Evolutionary conservation across 257 asterid genomes (phyloP).

Genomic region (Voacanga thouarsii): DNA sequence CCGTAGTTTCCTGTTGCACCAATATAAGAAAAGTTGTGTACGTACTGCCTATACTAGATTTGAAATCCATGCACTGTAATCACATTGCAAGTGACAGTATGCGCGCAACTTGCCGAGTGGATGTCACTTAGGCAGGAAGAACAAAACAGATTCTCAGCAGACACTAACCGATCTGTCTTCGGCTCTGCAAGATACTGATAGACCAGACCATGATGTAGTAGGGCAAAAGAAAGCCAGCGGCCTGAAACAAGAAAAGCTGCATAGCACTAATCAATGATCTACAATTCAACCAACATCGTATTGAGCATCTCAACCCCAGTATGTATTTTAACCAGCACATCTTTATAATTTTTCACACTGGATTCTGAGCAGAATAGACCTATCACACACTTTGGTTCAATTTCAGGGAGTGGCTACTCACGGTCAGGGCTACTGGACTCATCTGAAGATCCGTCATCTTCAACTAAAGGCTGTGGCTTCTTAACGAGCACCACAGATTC

Average conservation of each 20-base stretch:
- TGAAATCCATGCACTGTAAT: background rate
- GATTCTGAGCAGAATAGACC: too few relatives aligned
- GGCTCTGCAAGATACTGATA: slow-evolving; percentile 76
- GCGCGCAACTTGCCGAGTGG: background rate
- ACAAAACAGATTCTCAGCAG: background rate
- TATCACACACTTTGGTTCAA: too few relatives aligned
- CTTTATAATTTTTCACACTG: too few relatives aligned
- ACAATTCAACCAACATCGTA: too few relatives aligned
- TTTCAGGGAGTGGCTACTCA: too few relatives aligned
- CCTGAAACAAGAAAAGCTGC: slow-evolving; percentile 94
- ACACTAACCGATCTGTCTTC: slow-evolving; percentile 80
- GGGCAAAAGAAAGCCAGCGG: slow-evolving; percentile 88
- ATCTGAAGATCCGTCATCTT: too few relatives aligned
- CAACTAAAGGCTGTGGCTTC: too few relatives aligned
- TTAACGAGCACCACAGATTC: too few relatives aligned
- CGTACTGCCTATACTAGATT: background rate
- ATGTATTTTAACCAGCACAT: too few relatives aligned
- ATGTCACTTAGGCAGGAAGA: background rate
- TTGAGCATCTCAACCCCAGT: too few relatives aligned
- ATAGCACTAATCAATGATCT: too few relatives aligned
- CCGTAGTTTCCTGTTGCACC: slow-evolving; percentile 69
- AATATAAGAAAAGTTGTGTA: slow-evolving; percentile 11
- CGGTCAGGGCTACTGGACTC: too few relatives aligned
- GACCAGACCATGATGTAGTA: slow-evolving; percentile 99
- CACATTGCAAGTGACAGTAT: background rate